Evolutionary conservation across 768 basidiomycete genomes (phyloP), one percentile per base, ranked within the genome.

Genomic region (Lactarius psammicola): DNA sequence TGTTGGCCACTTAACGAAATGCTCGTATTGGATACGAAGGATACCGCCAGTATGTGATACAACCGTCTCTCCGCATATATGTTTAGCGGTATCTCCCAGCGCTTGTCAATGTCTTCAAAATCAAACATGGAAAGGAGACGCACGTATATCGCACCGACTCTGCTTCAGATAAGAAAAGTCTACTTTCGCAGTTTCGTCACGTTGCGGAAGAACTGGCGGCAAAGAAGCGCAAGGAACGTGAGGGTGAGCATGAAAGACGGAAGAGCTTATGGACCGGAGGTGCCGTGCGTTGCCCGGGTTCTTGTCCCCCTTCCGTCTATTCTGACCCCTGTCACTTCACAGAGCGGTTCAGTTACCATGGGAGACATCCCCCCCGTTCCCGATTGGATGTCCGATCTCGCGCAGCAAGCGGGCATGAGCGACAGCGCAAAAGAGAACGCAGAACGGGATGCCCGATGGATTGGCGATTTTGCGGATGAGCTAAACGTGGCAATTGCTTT

Each of bases 51-150:
- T 95, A 36, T 44, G 63, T 65, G 30, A 26, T 44, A 33, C 30
- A 8, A 28, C 15, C 4, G 4, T 20, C 31, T 10, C 42, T 38
- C 51, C 34, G 7, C 28, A 53, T 54, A 44, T 11, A 31, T 44
- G 11, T 42, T 38, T 23, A 61, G 42, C 23, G 18, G 8, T 26
- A 31, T 28, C 18, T 42, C 38, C 59, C 44, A 86, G 89, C 78
- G 57, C 88, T 98, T 82, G 93, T 89, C n/a, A 97, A 98, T 71
- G 95, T 98, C 4, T 91, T 98, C 82, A 98, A 98, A 80, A 87
- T 99, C 68, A 83, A 90, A 67, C 87, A 95, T 66, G 89, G 91
- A 5, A 97, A 96, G 75, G 96, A 98, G 75, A 92, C 92, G 0
- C 89, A 95, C 73, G 94, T 99, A 8, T 98, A 94, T 75, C 87